Conservation (phyloP, 306 rosid genomes). For the Calophaca sinica region DNA sequence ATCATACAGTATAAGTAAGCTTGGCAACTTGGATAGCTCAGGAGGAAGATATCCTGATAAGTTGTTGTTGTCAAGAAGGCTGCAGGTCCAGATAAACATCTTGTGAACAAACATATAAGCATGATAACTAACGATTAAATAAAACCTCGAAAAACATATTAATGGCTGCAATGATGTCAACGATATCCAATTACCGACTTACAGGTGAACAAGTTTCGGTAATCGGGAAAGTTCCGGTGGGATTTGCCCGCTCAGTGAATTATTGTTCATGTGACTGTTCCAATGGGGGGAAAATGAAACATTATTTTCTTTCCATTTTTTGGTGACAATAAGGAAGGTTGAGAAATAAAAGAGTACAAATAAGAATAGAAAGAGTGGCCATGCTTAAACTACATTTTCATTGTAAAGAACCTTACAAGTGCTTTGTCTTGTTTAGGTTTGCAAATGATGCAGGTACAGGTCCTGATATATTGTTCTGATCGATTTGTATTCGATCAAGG, state of each 20-base stretch:
- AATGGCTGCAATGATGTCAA: constrained; percentile 21
- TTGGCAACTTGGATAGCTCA: constrained; percentile 60
- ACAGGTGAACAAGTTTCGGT: constrained; percentile 79
- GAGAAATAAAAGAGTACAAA: constrained; percentile 33
- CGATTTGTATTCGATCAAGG: constrained; percentile 76
- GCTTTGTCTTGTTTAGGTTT: constrained; percentile 60
- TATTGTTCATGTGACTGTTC: constrained; percentile 97
- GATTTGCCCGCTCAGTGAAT: constrained; percentile 86
- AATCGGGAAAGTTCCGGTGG: constrained; percentile 72
- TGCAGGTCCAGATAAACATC: constrained; percentile 56
- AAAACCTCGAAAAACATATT: constrained; percentile 19
- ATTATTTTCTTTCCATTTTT: constrained; percentile 35
- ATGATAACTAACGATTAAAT: constrained; percentile 16
- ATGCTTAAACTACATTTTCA: constrained; percentile 33
- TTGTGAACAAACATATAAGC: constrained; percentile 39
- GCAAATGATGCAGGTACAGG: constrained; percentile 78
- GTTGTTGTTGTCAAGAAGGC: constrained; percentile 95
- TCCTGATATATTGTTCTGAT: constrained; percentile 78
- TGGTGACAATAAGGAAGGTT: constrained; percentile 8
- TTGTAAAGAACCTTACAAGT: constrained; percentile 75
- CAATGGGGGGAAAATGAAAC: constrained; percentile 40
- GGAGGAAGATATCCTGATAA: constrained; percentile 84
- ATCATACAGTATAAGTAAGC: constrained; percentile 59
- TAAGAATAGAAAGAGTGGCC: constrained; percentile 8
- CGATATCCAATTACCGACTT: constrained; percentile 50